A percentile compares a stretch with the other conserved stretches of the same genome.
Evolutionary conservation across 2,329 filamentous ascomycete genomes (phyloP).

Genomic region (Aspergillus ochraceus): DNA sequence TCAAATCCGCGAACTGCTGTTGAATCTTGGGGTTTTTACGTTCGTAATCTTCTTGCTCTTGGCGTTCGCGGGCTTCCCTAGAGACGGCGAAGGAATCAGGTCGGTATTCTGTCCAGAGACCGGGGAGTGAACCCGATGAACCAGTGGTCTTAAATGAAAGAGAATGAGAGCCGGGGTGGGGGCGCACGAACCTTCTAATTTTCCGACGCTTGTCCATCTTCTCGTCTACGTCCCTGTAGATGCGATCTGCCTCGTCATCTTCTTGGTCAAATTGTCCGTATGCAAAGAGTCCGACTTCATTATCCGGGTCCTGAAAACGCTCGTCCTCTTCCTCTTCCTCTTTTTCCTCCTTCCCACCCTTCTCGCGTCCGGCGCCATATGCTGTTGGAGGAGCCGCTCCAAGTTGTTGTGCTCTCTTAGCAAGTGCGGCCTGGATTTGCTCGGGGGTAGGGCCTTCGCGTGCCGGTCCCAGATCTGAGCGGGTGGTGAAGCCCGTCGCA

Average conservation of each 20-base stretch:
- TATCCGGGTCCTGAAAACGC: slow-evolving; percentile 92
- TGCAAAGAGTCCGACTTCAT: slow-evolving; percentile 92
- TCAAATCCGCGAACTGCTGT: slow-evolving; percentile 94
- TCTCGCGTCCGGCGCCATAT: slow-evolving; percentile 72
- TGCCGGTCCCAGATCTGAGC: slow-evolving; percentile 92
- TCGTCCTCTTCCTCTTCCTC: slow-evolving; percentile 75
- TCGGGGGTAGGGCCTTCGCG: slow-evolving; percentile 95
- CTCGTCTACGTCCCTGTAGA: slow-evolving; percentile 94
- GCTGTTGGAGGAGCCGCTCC: slow-evolving; percentile 70
- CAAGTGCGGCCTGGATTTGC: slow-evolving; percentile 96
- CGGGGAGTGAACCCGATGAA: slow-evolving; percentile 64
- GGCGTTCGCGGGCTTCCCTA: slow-evolving; percentile 91
- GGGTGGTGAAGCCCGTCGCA: slow-evolving; percentile 95
- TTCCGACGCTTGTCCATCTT: slow-evolving; percentile 91
- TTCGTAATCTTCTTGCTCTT: slow-evolving; percentile 93
- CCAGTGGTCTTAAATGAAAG: slow-evolving; percentile 46
- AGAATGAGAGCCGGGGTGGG: slow-evolving; percentile 13
- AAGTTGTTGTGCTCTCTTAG: slow-evolving; percentile 85
- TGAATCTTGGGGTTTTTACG: slow-evolving; percentile 97
- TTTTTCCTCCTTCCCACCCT: slow-evolving; percentile 60
- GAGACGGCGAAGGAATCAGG: slow-evolving; percentile 57
- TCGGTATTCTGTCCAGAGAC: slow-evolving; percentile 77
- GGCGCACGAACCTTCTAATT: slow-evolving; percentile 73
- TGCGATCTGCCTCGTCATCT: slow-evolving; percentile 94
- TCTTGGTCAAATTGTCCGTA: slow-evolving; percentile 96